phyloP scores from a whole-genome alignment of 805 yeast species.

The Monosporozyma solicola region DNA sequence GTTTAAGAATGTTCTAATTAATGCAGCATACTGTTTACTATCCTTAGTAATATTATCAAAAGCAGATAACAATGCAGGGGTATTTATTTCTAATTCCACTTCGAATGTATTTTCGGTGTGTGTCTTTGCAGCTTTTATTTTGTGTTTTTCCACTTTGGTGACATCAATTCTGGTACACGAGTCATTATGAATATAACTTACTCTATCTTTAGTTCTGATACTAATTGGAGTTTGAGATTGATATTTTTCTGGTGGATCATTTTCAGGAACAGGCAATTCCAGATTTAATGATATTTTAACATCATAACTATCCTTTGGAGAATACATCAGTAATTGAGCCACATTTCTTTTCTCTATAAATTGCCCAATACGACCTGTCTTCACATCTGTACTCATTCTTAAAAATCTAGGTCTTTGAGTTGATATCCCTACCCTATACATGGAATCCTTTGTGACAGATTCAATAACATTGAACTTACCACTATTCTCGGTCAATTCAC shows the following conservation, averaged over 20 bases:
- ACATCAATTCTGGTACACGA: conserved; percentile 67
- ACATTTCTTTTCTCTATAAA: conserved; percentile 67
- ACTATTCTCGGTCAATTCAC: conserved; percentile 40
- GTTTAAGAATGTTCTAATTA: conserved; percentile 49
- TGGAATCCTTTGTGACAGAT: conserved; percentile 53
- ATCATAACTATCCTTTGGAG: conserved; percentile 74
- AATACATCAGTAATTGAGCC: conserved; percentile 60
- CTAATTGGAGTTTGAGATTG: conserved; percentile 44
- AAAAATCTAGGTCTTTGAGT: conserved; percentile 57
- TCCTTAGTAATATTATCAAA: conserved; percentile 36
- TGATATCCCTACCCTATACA: conserved; percentile 52
- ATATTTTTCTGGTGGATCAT: conserved; percentile 46
- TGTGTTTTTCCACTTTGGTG: conserved; percentile 43
- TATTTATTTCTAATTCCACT: conserved; percentile 45
- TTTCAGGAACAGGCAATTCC: conserved; percentile 58
- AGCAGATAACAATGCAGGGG: conserved; percentile 33
- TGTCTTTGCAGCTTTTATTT: conserved; percentile 17
- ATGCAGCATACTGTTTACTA: conserved; percentile 48
- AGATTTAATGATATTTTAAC: conserved; percentile 64
- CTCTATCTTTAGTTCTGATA: conserved; percentile 63
- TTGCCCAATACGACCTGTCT: conserved; percentile 56
- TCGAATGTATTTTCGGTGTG: conserved; percentile 32
- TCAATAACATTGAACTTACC: conserved; percentile 52
- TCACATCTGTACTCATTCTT: conserved; percentile 58
- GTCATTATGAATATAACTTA: conserved; percentile 62